phyloP scores from a whole-genome alignment of 2,329 filamentous ascomycete genomes.

The Nemania sp. region DNA sequence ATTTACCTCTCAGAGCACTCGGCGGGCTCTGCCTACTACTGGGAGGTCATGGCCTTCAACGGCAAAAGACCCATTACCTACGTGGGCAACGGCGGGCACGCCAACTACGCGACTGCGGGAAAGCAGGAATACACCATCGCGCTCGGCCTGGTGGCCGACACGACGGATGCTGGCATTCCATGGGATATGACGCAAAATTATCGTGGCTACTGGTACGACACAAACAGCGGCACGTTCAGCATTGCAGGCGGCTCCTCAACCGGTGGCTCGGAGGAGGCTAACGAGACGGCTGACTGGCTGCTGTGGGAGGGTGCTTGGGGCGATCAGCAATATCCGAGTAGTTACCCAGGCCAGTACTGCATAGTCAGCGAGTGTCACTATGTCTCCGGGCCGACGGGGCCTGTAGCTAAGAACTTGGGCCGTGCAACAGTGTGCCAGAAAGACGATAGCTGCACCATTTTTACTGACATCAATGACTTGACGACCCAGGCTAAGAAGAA shows the following conservation, averaged over 20 bases:
- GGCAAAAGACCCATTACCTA: conserved; percentile 33
- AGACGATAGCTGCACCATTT: conserved; percentile 32
- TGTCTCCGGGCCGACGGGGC: conserved; percentile 30
- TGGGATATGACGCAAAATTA: conserved; percentile 37
- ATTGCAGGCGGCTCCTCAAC: conserved; percentile 24
- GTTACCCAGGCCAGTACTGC: conserved; percentile 32
- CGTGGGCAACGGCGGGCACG: conserved; percentile 31
- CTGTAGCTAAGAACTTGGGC: conserved; percentile 35
- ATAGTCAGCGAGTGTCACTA: conserved; percentile 31
- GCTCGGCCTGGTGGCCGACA: conserved; percentile 24
- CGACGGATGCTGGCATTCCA: conserved; percentile 28
- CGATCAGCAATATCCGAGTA: conserved; percentile 29
- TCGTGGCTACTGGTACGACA: conserved; percentile 34
- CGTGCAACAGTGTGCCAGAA: conserved; percentile 32
- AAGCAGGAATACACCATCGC: conserved; percentile 33
- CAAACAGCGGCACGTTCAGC: conserved; percentile 28
- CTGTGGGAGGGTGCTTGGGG: conserved; percentile 29
- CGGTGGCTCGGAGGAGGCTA: conserved; percentile 26
- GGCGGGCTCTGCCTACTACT: conserved; percentile 35
- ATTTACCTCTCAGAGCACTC: conserved; percentile 34
- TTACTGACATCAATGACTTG: conserved; percentile 28
- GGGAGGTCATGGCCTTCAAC: conserved; percentile 35
- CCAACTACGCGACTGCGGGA: conserved; percentile 33
- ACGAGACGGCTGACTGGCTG: conserved; percentile 31
- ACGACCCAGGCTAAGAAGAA: conserved; percentile 27